Base-by-base conservation (phyloP, 1,284 basidiomycete genomes). In the Melampsora larici-populina region DNA sequence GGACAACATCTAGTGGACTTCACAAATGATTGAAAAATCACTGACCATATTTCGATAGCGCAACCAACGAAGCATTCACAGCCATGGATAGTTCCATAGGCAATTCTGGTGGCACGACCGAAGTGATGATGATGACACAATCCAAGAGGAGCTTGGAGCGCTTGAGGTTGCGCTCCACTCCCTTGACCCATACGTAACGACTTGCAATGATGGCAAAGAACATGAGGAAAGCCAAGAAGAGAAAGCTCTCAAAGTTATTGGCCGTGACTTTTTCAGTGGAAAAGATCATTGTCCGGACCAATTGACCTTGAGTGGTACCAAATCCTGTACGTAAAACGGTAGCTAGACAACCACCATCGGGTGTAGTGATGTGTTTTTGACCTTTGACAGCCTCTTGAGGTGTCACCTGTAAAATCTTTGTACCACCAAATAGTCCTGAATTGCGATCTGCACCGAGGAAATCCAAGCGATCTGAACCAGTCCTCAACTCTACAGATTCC, bases 271-370 rank as follows among this genome's bases (percentile, higher is more conserved):
- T 91, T 82, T 97, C 94, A 1, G 92, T 94, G 4, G 92, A 94
- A 86, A 97, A 97, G 79, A 97, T 94, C 94, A 97, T 97, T 0
- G 94, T 97, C 80, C 94, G 87, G 49, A 97, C 93, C 64, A 97
- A 89, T 84, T 96, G 93, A 70, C 95, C 94, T 84, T 97, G 95
- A 0, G 93, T 90, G 3, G 95, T 97, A 29, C 95, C 94, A 83
- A 97, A 97, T 4, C 95, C 94, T n/a, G 95, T 97, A 78, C 93
- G 90, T 51, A 97, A 87, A 8, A 97, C 93, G 51, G 94, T 87
- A 9, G 93, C 94, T 29, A 96, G 89, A 84, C 93, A 95, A 36
- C 94, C 94, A 24, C 88, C 89, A 82, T 96, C 93, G 0, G 94
- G 93, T 1, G 93, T 92, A 80, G 70, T 46, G 33, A 36, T 66